Percentiles rank a stretch among this genome's conserved stretches.
phyloP scores from a whole-genome alignment of 352 stramenopile species.

The Phytopythium oedochilum region DNA sequence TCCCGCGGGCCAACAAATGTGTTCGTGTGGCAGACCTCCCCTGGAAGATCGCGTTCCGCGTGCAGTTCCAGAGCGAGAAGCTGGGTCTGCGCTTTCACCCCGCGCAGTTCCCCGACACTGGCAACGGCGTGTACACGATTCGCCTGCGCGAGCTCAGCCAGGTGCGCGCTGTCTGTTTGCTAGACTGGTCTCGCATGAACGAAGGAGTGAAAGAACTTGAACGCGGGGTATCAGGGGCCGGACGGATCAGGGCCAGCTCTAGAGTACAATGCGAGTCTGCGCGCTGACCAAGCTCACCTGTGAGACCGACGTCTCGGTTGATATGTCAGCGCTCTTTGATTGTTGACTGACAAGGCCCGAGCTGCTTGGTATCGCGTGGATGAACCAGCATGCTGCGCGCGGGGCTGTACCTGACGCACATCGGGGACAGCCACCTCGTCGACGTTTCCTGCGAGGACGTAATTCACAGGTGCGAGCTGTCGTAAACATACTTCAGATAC shows the following conservation, averaged over 20 bases:
- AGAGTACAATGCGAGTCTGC: constrained; percentile 63
- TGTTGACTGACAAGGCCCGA: neutral
- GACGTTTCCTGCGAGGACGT: constrained; percentile 60
- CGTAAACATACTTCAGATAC: no score
- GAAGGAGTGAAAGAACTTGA: neutral
- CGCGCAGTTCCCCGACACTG: constrained; percentile 73
- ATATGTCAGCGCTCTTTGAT: neutral
- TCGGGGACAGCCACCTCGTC: constrained; percentile 66
- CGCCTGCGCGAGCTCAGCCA: constrained; percentile 72
- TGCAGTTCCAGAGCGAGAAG: constrained; percentile 80
- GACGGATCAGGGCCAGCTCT: constrained; percentile 53
- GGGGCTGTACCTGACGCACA: constrained; percentile 78
- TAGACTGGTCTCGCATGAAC: neutral
- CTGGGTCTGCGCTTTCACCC: constrained; percentile 74
- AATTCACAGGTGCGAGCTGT: constrained; percentile 35
- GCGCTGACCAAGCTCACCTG: constrained; percentile 56
- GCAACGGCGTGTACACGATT: constrained; percentile 83
- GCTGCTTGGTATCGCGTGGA: neutral
- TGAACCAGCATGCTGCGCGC: constrained; percentile 41
- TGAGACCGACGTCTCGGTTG: constrained; percentile 8
- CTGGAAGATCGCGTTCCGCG: constrained; percentile 82
- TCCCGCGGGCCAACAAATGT: neutral
- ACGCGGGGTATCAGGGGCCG: constrained; percentile 16
- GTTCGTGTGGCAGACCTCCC: constrained; percentile 34
- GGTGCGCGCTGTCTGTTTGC: constrained; percentile 8